phyloP scores from a whole-genome alignment of 176 grass and related monocot species.

The Avena atlantica region DNA sequence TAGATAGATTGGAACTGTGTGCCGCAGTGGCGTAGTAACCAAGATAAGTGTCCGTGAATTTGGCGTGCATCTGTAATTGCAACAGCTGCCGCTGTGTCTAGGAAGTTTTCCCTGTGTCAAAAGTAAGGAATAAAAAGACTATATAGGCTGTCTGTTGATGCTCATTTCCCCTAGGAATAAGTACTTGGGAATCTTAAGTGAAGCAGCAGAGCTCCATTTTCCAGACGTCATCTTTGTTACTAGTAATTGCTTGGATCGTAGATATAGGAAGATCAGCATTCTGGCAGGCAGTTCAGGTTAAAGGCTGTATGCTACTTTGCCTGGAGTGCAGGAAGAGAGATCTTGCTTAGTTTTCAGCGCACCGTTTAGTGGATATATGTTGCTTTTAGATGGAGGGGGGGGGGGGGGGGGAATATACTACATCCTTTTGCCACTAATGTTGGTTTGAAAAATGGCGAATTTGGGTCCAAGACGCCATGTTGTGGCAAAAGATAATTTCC shows the following conservation, averaged over 20 bases:
- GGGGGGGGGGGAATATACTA: background rate
- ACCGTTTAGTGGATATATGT: conserved; percentile 42
- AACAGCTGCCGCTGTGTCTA: background rate
- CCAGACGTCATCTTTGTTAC: background rate
- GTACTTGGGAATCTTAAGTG: background rate
- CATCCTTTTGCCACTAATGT: background rate
- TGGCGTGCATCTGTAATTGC: background rate
- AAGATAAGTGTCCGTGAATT: background rate
- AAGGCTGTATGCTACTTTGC: background rate
- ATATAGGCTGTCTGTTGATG: background rate
- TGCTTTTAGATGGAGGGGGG: background rate
- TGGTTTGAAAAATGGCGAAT: background rate
- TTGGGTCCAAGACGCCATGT: conserved; percentile 8
- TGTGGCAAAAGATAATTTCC: conserved; percentile 23
- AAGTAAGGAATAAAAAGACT: background rate
- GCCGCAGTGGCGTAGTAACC: background rate
- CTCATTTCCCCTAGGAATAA: background rate
- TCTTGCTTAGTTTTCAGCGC: conserved; percentile 2
- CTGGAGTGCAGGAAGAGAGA: background rate
- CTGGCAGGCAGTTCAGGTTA: background rate
- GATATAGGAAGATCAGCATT: background rate
- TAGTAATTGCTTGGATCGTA: background rate
- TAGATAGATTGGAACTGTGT: background rate
- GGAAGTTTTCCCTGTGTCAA: background rate
- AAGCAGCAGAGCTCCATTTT: background rate